Percentiles rank a stretch among this genome's conserved stretches.
Evolutionary conservation across 2,329 filamentous ascomycete genomes (phyloP).

Genomic region (Phialocephala subalpina): DNA sequence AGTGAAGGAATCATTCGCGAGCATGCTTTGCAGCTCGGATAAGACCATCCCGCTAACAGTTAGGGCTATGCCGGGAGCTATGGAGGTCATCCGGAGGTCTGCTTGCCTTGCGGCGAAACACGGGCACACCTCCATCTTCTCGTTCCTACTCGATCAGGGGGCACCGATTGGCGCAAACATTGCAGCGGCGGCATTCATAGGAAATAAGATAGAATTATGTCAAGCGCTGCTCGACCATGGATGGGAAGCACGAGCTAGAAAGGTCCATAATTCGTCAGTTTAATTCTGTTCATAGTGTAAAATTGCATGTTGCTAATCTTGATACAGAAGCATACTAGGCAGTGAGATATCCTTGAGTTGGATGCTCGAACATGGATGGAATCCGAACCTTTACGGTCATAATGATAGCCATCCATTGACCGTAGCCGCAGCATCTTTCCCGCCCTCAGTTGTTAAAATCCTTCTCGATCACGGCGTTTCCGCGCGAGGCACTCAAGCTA

Average conservation of each 20-base stretch:
- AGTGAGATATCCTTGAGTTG: constrained; percentile 3
- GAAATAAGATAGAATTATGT: constrained; percentile 6
- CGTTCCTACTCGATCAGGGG: constrained; percentile 10
- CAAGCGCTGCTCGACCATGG: constrained; percentile 9
- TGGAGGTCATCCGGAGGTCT: constrained; percentile 10
- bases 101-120: constrained; percentile 8
- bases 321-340: constrained; percentile 13
- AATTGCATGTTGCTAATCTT: constrained; percentile 9
- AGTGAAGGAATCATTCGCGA: constrained; percentile 13
- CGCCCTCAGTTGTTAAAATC: constrained; percentile 9
- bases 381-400: constrained; percentile 17
- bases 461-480: constrained; percentile 19
- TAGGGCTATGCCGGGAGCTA: constrained; percentile 6
- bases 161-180: not conserved
- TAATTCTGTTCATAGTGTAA: constrained; percentile 2
- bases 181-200: not conserved
- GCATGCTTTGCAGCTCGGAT: constrained; percentile 9
- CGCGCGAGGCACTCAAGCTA: constrained; percentile 12
- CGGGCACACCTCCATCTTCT: constrained; percentile 1
- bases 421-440: constrained; percentile 11
- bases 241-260: constrained; percentile 11
- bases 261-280: constrained; percentile 6
- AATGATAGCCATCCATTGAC: constrained; percentile 14
- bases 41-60: not conserved
- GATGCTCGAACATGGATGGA: constrained; percentile 17